Evolutionary conservation across 179 eudicot genomes (phyloP).

Genomic region (Gypsophila paniculata): DNA sequence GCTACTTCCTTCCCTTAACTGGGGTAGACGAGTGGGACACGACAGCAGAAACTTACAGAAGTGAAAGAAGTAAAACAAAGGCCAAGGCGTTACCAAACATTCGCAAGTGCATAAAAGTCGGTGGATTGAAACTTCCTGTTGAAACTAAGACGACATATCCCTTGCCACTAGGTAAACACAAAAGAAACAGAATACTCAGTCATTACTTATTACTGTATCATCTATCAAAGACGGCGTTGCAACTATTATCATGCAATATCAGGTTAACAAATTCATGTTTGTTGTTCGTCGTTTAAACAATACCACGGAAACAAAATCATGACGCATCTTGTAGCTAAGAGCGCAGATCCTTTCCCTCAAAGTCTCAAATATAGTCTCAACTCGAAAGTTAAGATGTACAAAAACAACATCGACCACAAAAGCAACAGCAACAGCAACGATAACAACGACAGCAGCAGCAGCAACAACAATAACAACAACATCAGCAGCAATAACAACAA

Average conservation of each 20-base stretch:
- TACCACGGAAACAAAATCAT: not conserved
- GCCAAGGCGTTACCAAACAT: slow-evolving; percentile 59
- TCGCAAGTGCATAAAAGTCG: slow-evolving; percentile 90
- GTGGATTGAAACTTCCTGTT: slow-evolving; percentile 93
- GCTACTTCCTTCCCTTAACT: not conserved
- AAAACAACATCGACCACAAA: not conserved
- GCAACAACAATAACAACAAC: not conserved
- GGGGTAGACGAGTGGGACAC: not conserved
- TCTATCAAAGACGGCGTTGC: not conserved
- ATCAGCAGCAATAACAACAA: not conserved
- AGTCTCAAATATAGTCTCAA: not conserved
- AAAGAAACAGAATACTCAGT: slow-evolving; percentile 8
- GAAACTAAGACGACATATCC: slow-evolving; percentile 59
- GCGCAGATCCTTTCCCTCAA: not conserved
- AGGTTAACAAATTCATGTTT: not conserved
- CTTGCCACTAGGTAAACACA: slow-evolving; percentile 33
- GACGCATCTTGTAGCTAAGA: not conserved
- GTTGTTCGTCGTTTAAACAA: not conserved
- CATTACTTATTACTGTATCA: not conserved
- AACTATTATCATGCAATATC: not conserved
- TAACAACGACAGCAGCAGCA: not conserved
- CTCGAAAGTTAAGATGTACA: not conserved
- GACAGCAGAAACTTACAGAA: not conserved
- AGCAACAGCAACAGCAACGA: not conserved
- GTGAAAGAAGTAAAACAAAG: not conserved